Evolutionary conservation across 1,139 yeast genomes (phyloP).

Genomic region (Nadsonia starkeyi-henricii): DNA sequence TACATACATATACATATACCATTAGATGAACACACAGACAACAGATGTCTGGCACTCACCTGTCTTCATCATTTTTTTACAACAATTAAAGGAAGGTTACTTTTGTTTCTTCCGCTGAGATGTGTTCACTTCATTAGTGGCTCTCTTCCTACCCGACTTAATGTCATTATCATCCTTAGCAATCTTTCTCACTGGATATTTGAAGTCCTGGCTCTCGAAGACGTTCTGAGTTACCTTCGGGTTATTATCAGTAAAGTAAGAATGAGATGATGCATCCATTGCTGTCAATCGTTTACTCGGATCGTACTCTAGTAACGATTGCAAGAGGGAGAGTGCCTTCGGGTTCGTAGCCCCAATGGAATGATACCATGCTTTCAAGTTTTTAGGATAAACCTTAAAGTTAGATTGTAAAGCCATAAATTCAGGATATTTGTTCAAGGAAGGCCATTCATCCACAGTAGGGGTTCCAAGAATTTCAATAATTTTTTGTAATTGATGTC

Average conservation of each 20-base stretch:
- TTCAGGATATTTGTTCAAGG: slow-evolving; percentile 71
- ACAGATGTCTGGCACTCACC: too few species aligned
- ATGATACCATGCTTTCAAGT: slow-evolving; percentile 72
- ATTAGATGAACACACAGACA: too few species aligned
- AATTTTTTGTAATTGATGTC: slow-evolving; percentile 80
- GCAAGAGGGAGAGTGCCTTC: slow-evolving; percentile 51
- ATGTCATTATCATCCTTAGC: slow-evolving; percentile 27
- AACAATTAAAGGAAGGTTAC: too few species aligned
- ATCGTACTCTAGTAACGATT: slow-evolving; percentile 60
- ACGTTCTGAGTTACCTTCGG: slow-evolving; percentile 53
- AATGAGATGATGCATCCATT: slow-evolving; percentile 56
- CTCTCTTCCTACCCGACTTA: slow-evolving; percentile 13
- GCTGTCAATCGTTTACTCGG: slow-evolving; percentile 75
- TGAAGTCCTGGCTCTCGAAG: slow-evolving; percentile 23
- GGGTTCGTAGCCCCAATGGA: slow-evolving; percentile 62
- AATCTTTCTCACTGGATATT: slow-evolving; percentile 28
- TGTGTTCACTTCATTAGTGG: neutral
- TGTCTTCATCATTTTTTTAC: neutral
- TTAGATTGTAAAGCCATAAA: slow-evolving; percentile 45
- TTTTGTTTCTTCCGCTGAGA: slow-evolving; percentile 1
- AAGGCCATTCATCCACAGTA: slow-evolving; percentile 57
- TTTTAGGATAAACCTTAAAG: slow-evolving; percentile 51
- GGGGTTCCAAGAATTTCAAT: slow-evolving; percentile 90
- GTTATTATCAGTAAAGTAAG: slow-evolving; percentile 46
- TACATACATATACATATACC: too few species aligned